phyloP scores from a whole-genome alignment of 2,329 filamentous ascomycete genomes.

The Pseudophaeomoniella oleicola region DNA sequence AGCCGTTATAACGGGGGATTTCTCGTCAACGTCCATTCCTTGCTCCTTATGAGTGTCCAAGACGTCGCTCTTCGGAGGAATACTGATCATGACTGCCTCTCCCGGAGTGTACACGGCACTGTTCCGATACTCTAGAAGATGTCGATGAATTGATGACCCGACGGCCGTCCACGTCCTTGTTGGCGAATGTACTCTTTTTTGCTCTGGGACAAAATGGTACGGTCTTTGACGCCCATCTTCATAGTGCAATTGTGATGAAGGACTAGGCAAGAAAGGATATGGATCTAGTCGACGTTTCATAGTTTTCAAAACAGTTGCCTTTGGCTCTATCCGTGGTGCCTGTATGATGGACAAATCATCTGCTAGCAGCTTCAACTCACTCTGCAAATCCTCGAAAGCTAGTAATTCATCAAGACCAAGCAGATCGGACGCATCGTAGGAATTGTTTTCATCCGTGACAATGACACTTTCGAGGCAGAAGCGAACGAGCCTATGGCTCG shows the following conservation, averaged over 20 bases:
- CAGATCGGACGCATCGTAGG: constrained; percentile 38
- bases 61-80: background rate
- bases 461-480: constrained; percentile 51
- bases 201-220: constrained; percentile 21
- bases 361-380: constrained; percentile 33
- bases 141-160: constrained; percentile 32
- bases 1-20: too few relatives aligned
- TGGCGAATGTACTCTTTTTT: constrained; percentile 21
- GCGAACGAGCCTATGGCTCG: constrained; percentile 43
- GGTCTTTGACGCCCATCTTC: constrained; percentile 17
- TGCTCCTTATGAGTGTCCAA: background rate
- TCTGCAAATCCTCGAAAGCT: constrained; percentile 35
- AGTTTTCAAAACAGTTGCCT: constrained; percentile 35
- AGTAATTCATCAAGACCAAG: constrained; percentile 43
- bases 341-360: constrained; percentile 42
- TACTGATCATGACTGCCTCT: too few relatives aligned
- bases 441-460: constrained; percentile 43
- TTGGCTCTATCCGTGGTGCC: constrained; percentile 33
- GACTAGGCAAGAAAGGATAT: constrained; percentile 31
- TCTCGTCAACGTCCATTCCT: background rate
- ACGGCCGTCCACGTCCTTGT: constrained; percentile 30
- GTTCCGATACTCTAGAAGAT: constrained; percentile 5
- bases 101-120: background rate
- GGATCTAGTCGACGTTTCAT: constrained; percentile 41
- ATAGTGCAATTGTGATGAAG: constrained; percentile 16